phyloP scores from a whole-genome alignment of 768 basidiomycete genomes.

The Lentinula raphanica region DNA sequence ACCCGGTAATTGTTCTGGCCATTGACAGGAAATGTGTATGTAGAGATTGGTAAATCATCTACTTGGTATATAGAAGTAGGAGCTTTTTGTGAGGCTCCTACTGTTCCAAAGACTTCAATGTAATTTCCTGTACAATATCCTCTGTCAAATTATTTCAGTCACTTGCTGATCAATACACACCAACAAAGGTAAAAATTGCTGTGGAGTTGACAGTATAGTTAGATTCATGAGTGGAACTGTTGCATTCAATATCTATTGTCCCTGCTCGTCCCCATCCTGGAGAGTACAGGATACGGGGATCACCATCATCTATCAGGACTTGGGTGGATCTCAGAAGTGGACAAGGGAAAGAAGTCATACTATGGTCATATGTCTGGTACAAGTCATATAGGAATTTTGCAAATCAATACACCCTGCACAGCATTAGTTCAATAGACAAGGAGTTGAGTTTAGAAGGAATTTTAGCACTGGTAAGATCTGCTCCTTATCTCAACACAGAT shows the following conservation, averaged over 20 bases:
- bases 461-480: no score
- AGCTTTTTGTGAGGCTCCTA: not conserved
- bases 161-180: not conserved
- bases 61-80: not conserved
- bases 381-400: no score
- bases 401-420: no score
- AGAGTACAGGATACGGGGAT: not conserved
- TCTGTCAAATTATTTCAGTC: not conserved
- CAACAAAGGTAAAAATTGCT: not conserved
- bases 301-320: not conserved
- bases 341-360: not conserved
- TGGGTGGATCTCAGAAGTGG: not conserved
- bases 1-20: not conserved
- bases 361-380: no score
- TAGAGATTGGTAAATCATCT: not conserved
- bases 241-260: not conserved
- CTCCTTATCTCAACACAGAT: no score
- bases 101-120: not conserved
- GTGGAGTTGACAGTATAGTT: not conserved
- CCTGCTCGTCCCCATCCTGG: not conserved
- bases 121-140: not conserved
- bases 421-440: no score
- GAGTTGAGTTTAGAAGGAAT: no score
- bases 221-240: not conserved
- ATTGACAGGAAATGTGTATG: not conserved